These are phyloP conservation scores for Chalciporus piperatoides DNA, from an alignment of 1,284 basidiomycete genomes.

Conservation along the genomic window DNA sequence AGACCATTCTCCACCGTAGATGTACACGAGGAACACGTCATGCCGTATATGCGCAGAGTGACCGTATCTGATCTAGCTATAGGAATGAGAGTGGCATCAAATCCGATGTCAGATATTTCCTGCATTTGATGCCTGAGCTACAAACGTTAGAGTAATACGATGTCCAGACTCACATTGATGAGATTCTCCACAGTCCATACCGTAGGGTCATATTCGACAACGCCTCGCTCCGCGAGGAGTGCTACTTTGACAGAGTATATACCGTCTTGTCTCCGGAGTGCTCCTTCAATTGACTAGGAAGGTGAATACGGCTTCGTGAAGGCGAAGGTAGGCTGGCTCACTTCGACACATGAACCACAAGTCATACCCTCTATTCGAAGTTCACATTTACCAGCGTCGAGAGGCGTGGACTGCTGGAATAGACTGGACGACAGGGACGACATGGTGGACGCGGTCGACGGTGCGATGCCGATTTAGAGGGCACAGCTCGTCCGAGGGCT, in stretches of 20 bases:
- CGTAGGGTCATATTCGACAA: conserved; percentile 83
- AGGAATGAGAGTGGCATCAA: conserved; percentile 79
- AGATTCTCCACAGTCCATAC: conserved; percentile 83
- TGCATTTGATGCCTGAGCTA: conserved; percentile 32
- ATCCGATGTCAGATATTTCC: conserved; percentile 92
- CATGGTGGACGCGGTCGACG: conserved; percentile 3
- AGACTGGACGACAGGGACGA: conserved; percentile 5
- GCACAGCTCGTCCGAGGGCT: not conserved
- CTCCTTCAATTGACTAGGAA: conserved; percentile 84
- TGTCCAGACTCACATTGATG: conserved; percentile 53
- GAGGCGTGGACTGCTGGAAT: conserved; percentile 9
- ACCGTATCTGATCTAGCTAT: conserved; percentile 60
- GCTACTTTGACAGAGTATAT: conserved; percentile 90
- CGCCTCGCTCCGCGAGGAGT: conserved; percentile 88
- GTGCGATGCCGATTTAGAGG: not conserved
- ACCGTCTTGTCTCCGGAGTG: conserved; percentile 81
- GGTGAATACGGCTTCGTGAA: not conserved
- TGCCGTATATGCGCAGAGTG: conserved; percentile 81
- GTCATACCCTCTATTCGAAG: conserved; percentile 89
- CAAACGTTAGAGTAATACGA: not conserved
- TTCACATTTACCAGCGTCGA: conserved; percentile 52
- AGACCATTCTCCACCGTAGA: conserved; percentile 76
- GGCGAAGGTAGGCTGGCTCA: conserved; percentile 34
- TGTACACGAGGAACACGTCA: conserved; percentile 86
- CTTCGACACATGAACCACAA: conserved; percentile 87